Base-by-base conservation (phyloP, 2,329 filamentous ascomycete species). In the Phaeosphaeria sp. region DNA sequence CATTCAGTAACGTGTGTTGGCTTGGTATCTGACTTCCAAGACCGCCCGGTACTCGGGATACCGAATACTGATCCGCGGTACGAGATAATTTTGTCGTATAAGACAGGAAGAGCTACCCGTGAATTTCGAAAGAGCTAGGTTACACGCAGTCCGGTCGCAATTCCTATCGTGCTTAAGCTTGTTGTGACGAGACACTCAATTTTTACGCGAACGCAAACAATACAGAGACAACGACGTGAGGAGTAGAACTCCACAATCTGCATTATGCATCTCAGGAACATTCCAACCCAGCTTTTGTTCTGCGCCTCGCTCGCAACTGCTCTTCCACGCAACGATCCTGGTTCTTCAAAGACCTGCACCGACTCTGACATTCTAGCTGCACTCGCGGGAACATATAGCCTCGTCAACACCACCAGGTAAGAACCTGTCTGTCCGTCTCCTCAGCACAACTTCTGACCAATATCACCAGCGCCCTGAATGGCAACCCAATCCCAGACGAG, bases 401-500 rank as follows among this genome's bases (percentile, higher is more conserved):
- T 72, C 8, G 44, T 72, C 49, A 72, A 72, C 57, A 71, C 68
- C 6, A 66, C 59, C 45, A 64, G 56, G 60, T 63, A 49, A 20
- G 2, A 9, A 3, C 20, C 6, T 13, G 25, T 47, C n/a, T 49
- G 22, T 20, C 18, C 17, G 20, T 6, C 21, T 21, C 9, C 1
- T 18, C 11, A 17, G 21, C 18, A 3, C 24, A 3, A 20, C 15
- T 24, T 7, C 7, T 36, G 30, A 13, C 58, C 60, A 45, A 57
- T 15, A 17, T 17, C 18, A 25, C 3, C 24, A 66, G 64, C 57
- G 63, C 68, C 1, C 55, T 61, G 0, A 67, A 72, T 49, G 56
- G 61, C 40, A 21, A 53, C 1, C 57, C 65, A 15, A 60, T 71
- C 22, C 69, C 67, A 15, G 69, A 72, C 33, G 47, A 33, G 1